These are phyloP conservation scores for Phialophora verrucosa DNA, from an alignment of 2,329 filamentous ascomycete genomes.

Conservation along the genomic window DNA sequence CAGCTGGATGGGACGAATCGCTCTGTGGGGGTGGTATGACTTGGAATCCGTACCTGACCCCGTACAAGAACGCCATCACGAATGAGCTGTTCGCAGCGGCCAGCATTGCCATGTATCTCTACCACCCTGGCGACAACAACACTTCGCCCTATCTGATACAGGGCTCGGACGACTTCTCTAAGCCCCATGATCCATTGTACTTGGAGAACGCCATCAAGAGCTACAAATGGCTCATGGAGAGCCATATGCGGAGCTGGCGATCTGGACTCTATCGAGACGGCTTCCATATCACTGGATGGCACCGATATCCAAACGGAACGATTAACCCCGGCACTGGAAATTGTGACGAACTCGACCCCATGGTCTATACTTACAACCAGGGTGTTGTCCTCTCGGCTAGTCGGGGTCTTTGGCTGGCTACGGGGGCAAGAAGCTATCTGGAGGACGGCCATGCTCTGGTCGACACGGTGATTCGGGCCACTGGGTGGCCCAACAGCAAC, in stretches of 20 bases:
- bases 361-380: conserved; percentile 96
- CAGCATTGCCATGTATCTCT: conserved; percentile 85
- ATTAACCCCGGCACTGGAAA: conserved; percentile 67
- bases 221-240: conserved; percentile 78
- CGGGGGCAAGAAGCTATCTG: conserved; percentile 72
- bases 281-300: conserved; percentile 77
- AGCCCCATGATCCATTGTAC: conserved; percentile 66
- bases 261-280: conserved; percentile 80
- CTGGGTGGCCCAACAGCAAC: conserved; percentile 67
- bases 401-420: conserved; percentile 78
- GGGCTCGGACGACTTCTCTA: conserved; percentile 38
- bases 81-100: conserved; percentile 88
- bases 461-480: conserved; percentile 74
- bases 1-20: conserved; percentile 77
- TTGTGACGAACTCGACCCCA: conserved; percentile 82
- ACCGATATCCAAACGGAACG: conserved; percentile 52
- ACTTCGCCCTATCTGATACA: conserved; percentile 66
- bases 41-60: conserved; percentile 79
- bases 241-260: conserved; percentile 77
- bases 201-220: conserved; percentile 75
- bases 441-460: conserved; percentile 80
- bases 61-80: conserved; percentile 96
- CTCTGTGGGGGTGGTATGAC: conserved; percentile 88
- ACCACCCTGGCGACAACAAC: conserved; percentile 82
- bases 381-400: conserved; percentile 85